Conservation (phyloP, 768 basidiomycete species). For the Boletus sp. region DNA sequence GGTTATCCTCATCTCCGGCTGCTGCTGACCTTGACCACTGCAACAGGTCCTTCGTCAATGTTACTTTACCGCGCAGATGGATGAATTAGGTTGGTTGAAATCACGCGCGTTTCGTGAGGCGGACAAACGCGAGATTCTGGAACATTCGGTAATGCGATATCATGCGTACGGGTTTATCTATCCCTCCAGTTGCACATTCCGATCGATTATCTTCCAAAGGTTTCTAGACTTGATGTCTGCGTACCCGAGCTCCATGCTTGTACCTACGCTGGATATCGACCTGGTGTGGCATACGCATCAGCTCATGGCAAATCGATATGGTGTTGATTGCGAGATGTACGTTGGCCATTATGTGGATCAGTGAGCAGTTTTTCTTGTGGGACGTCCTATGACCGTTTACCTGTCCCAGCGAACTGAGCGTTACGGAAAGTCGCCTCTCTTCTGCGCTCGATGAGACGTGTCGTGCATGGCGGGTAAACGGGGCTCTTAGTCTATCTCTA, state of each 20-base stretch:
- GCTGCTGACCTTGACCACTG: neutral
- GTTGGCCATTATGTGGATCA: slow-evolving; percentile 52
- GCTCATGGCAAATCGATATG: slow-evolving; percentile 47
- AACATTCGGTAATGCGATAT: slow-evolving; percentile 53
- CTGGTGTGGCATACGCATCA: slow-evolving; percentile 77
- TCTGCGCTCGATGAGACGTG: slow-evolving; percentile 51
- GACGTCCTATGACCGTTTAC: neutral
- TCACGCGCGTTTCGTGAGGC: slow-evolving; percentile 37
- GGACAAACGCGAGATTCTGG: slow-evolving; percentile 39
- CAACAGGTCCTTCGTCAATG: slow-evolving; percentile 54
- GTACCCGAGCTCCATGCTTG: slow-evolving; percentile 41
- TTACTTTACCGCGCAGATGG: slow-evolving; percentile 52
- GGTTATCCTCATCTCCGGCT: slow-evolving; percentile 5
- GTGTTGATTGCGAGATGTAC: slow-evolving; percentile 39
- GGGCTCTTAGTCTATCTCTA: neutral
- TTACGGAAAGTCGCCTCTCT: slow-evolving; percentile 44
- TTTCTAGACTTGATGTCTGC: slow-evolving; percentile 57
- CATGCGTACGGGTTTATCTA: slow-evolving; percentile 44
- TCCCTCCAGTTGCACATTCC: neutral
- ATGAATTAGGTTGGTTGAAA: slow-evolving; percentile 48
- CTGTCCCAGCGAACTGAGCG: slow-evolving; percentile 42
- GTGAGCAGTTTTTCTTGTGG: slow-evolving; percentile 33
- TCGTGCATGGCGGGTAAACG: slow-evolving; percentile 46
- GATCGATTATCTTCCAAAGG: slow-evolving; percentile 15
- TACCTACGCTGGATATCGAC: slow-evolving; percentile 73